phyloP scores from a whole-genome alignment of 257 asterid species.

The Schizonepeta tenuifolia region DNA sequence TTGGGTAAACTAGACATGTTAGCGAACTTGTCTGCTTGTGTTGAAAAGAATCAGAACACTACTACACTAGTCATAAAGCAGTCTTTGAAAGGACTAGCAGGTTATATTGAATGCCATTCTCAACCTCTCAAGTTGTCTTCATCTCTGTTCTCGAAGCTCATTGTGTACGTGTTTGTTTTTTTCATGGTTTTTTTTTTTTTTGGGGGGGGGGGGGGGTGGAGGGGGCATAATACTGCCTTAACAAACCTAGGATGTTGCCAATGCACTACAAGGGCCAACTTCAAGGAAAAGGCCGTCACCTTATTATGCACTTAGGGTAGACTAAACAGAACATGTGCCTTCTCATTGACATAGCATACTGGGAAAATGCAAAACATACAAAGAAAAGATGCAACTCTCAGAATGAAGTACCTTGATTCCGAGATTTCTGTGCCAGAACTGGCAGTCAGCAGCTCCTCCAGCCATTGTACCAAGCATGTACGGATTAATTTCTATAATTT shows the following conservation, averaged over 20 bases:
- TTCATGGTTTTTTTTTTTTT: too few relatives aligned
- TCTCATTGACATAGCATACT: slow-evolving; percentile 6
- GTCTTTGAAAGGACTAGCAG: slow-evolving; percentile 8
- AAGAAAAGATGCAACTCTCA: background rate
- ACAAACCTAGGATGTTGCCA: too few relatives aligned
- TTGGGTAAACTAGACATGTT: background rate
- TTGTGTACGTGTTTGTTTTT: background rate
- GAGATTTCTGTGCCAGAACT: slow-evolving; percentile 27
- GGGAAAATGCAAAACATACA: background rate
- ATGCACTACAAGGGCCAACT: too few relatives aligned
- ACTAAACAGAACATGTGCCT: background rate
- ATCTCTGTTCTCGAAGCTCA: background rate
- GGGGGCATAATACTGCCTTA: too few relatives aligned
- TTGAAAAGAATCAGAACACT: background rate
- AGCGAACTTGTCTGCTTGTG: background rate
- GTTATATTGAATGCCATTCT: background rate
- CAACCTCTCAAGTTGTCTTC: background rate
- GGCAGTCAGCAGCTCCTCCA: slow-evolving; percentile 78
- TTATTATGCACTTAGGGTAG: background rate
- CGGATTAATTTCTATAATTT: slow-evolving; percentile 85
- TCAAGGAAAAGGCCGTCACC: too few relatives aligned
- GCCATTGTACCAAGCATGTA: slow-evolving; percentile 99
- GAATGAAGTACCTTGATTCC: slow-evolving; percentile 48
- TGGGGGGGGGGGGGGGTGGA: too few relatives aligned
- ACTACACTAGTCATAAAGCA: background rate